These are phyloP conservation scores for Pythium folliculosum DNA, from an alignment of 352 stramenopile genomes.

Conservation along the genomic window DNA sequence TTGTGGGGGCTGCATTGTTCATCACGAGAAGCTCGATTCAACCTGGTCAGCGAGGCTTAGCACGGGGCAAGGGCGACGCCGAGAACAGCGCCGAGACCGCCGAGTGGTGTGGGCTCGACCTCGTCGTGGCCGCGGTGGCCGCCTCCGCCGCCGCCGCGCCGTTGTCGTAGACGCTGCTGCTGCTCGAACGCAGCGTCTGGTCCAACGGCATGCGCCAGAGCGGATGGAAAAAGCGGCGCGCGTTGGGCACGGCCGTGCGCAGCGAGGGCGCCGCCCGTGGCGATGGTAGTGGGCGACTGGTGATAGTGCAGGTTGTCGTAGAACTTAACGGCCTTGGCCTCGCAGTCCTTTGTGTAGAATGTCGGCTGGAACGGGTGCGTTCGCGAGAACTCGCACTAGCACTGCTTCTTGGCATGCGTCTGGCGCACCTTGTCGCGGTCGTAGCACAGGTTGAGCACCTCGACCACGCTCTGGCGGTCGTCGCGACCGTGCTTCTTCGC, in stretches of 20 bases:
- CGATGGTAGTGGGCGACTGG: conserved; percentile 11
- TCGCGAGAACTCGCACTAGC: conserved; percentile 57
- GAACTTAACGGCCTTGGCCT: conserved; percentile 41
- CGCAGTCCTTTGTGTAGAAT: conserved; percentile 47
- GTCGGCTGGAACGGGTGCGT: conserved; percentile 70
- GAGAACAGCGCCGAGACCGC: conserved; percentile 1
- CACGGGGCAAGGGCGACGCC: background rate
- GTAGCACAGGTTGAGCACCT: conserved; percentile 70
- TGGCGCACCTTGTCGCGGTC: conserved; percentile 67
- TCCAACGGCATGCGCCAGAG: conserved; percentile 37
- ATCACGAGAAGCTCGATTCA: too few relatives aligned
- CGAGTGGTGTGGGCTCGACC: background rate
- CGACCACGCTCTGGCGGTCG: conserved; percentile 61
- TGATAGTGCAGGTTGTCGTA: conserved; percentile 54
- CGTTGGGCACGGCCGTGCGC: conserved; percentile 51
- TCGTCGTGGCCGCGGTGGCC: too few relatives aligned
- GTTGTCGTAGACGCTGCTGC: conserved; percentile 53
- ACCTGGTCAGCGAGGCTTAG: background rate
- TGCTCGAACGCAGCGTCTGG: conserved; percentile 23
- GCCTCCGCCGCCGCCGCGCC: conserved; percentile 20
- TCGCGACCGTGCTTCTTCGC: conserved; percentile 61
- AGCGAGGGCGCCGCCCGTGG: conserved; percentile 20
- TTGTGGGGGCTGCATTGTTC: too few relatives aligned
- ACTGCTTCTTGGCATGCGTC: conserved; percentile 50
- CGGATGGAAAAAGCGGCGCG: conserved; percentile 58